Conservation (phyloP, 2,329 filamentous ascomycete genomes). For the Calonectria fujianensis region DNA sequence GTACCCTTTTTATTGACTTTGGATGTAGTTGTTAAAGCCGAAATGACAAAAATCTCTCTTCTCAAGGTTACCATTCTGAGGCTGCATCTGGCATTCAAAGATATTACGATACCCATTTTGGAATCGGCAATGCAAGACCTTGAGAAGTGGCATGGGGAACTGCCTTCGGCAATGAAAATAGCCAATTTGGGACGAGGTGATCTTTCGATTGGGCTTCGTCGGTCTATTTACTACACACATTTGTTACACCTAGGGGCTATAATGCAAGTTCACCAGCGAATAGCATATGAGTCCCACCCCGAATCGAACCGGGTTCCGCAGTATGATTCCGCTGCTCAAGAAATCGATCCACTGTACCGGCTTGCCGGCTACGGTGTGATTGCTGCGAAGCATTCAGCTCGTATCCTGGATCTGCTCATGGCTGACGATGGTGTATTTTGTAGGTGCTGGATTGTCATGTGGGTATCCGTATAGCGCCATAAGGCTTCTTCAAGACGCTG, state of each 20-base stretch:
- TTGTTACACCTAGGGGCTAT: background rate
- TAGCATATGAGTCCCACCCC: background rate
- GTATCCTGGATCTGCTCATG: background rate
- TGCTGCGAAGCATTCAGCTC: constrained; percentile 6
- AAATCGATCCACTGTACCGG: background rate
- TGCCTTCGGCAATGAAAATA: constrained; percentile 12
- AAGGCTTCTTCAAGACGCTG: background rate
- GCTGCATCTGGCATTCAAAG: constrained; percentile 3
- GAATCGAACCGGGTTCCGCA: background rate
- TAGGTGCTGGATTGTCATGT: constrained; percentile 19
- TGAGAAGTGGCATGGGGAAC: background rate
- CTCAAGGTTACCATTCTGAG: constrained; percentile 2
- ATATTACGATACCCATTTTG: background rate
- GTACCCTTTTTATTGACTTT: background rate
- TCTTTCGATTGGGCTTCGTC: background rate
- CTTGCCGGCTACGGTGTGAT: background rate
- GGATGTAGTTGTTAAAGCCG: background rate
- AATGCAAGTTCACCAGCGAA: constrained; percentile 17
- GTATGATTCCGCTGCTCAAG: background rate
- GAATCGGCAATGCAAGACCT: constrained; percentile 12
- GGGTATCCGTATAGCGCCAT: background rate
- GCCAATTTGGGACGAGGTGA: background rate
- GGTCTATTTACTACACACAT: constrained; percentile 8
- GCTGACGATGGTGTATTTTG: constrained; percentile 3
- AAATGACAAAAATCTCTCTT: constrained; percentile 23